phyloP scores from a whole-genome alignment of 495 filamentous ascomycete species.

The Tuber indicum region DNA sequence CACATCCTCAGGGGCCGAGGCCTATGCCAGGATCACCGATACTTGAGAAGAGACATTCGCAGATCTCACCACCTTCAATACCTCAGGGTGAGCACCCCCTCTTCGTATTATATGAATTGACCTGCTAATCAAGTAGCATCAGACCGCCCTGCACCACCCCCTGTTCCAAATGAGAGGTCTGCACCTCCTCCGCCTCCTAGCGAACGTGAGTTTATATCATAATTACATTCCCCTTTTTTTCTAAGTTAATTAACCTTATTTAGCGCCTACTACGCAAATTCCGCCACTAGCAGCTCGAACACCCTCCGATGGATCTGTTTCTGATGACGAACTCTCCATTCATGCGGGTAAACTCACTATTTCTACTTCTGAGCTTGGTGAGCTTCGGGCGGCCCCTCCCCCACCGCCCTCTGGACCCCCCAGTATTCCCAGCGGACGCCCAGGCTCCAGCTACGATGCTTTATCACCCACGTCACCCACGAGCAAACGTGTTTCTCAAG shows the following conservation, averaged over 20 bases:
- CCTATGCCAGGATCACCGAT: conserved; percentile 40
- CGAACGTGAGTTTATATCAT: conserved; percentile 53
- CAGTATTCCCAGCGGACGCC: conserved; percentile 48
- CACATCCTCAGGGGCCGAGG: conserved; percentile 47
- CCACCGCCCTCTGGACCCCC: conserved; percentile 48
- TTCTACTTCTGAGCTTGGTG: conserved; percentile 32
- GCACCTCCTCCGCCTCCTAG: conserved; percentile 62
- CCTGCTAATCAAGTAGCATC: conserved; percentile 23
- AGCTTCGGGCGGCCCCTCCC: conserved; percentile 43
- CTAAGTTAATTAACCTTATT: conserved; percentile 41
- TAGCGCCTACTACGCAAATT: conserved; percentile 48
- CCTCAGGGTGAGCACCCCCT: conserved; percentile 51
- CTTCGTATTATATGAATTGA: background rate
- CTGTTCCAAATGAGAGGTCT: conserved; percentile 58
- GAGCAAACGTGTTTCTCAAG: conserved; percentile 50
- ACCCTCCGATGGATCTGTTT: conserved; percentile 74
- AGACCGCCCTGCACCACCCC: conserved; percentile 54
- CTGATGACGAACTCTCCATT: conserved; percentile 87
- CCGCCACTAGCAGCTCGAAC: conserved; percentile 52
- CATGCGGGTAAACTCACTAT: conserved; percentile 51
- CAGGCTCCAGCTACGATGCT: conserved; percentile 41
- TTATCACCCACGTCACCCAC: conserved; percentile 53
- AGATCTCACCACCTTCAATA: conserved; percentile 45
- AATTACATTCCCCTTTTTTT: conserved; percentile 12
- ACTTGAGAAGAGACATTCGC: conserved; percentile 29